Evolutionary conservation across 164 flowering plant species (phyloP), one percentile per base, ranked within the genome.

Genomic region (Magnolia officinalis): DNA sequence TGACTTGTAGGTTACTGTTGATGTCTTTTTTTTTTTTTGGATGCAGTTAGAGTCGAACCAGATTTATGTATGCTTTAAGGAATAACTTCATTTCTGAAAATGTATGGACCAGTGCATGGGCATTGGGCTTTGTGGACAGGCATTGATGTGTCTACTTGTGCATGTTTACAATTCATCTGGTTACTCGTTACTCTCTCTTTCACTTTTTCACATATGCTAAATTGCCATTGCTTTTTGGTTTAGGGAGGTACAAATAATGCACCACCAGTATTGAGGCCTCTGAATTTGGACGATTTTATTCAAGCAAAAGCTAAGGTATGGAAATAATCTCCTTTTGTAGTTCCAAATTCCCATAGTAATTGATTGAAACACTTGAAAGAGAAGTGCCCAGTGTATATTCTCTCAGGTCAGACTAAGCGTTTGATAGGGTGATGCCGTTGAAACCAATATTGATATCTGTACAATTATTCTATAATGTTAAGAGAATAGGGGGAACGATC

Each of bases 291-390:
- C 59, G 99, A 96, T 78, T 96, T 96, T 73, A 78, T 92, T 63
- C 85, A 89, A 69, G 89, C 99, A 58, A 96, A 96, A 85, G 81
- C 94, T 20, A 96, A 91, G 99, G 99, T 94, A 86, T 21, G 61
- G 18, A 55, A 19, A 1, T 23, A 74, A 16, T 23, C 21, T 23
- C 19, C 51, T 21, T 21, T 20, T 21, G 45, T 6, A 16, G 19
- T 23, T 11, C 24, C 45, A 21, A 51, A 21, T 24, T 18, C 14
- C 24, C n/a, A 6, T 73, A 4, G 45, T 37, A 37, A 37, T 37
- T 37, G 45, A 37, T 37, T 37, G 45, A 37, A 37, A 5, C 45
- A 37, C 21, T 8, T 71, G 6, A 37, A 37, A 37, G 45, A 37
- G 45, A 37, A 37, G 45, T 37, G 45, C 45, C 45, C 45, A 37